Conservation (phyloP, 495 filamentous ascomycete genomes). For the Talaromyces thailandensis region DNA sequence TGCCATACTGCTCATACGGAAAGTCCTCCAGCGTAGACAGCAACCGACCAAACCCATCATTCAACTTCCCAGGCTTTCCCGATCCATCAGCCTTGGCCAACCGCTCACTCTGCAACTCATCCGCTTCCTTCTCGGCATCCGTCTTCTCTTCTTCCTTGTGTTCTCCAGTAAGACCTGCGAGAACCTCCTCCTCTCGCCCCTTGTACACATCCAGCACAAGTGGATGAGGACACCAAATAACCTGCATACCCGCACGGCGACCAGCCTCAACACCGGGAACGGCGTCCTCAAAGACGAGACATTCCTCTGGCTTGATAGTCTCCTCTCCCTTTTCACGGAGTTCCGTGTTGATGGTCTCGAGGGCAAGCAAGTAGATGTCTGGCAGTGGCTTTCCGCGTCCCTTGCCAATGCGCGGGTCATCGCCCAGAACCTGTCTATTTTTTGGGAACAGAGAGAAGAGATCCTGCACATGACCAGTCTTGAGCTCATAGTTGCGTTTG, state of each 20-base stretch:
- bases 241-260: slow-evolving; percentile 86
- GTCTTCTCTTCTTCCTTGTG: slow-evolving; percentile 48
- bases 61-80: slow-evolving; percentile 38
- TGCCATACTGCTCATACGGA: slow-evolving; percentile 65
- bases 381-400: slow-evolving; percentile 88
- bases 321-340: slow-evolving; percentile 48
- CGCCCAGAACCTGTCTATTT: slow-evolving; percentile 66
- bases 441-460: slow-evolving; percentile 66
- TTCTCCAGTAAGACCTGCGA: slow-evolving; percentile 72
- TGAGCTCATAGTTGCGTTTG: slow-evolving; percentile 62
- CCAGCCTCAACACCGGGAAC: slow-evolving; percentile 91
- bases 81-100: slow-evolving; percentile 31
- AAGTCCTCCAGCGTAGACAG: slow-evolving; percentile 56
- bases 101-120: slow-evolving; percentile 27
- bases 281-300: slow-evolving; percentile 92
- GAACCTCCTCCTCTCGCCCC: slow-evolving; percentile 70
- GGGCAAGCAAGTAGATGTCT: slow-evolving; percentile 87
- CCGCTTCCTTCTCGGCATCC: slow-evolving; percentile 31
- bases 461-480: slow-evolving; percentile 63
- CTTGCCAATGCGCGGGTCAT: slow-evolving; percentile 69
- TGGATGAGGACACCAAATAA: slow-evolving; percentile 85
- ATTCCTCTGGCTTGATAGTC: slow-evolving; percentile 74
- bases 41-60: slow-evolving; percentile 68
- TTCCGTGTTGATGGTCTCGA: slow-evolving; percentile 73
- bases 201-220: slow-evolving; percentile 65